A percentile compares a stretch with the other conserved stretches of the same genome.
Evolutionary conservation across 768 basidiomycete genomes (phyloP).

Genomic region (Lactarius hatsudake): DNA sequence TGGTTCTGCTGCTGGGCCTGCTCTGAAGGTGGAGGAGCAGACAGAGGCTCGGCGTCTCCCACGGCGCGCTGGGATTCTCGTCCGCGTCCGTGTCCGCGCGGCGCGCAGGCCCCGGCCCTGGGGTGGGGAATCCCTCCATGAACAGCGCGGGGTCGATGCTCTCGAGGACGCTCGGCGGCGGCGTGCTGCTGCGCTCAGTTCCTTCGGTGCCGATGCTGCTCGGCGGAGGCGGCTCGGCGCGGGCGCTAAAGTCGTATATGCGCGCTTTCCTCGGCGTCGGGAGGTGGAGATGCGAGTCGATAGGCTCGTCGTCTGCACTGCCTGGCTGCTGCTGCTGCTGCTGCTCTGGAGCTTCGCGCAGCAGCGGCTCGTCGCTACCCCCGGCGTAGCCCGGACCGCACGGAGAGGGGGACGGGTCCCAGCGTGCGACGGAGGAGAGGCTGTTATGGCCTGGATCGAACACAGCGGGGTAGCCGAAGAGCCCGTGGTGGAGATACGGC

Average conservation of each 20-base stretch:
- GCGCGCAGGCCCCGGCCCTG: background rate
- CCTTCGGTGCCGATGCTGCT: background rate
- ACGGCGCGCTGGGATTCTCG: background rate
- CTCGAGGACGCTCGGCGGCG: background rate
- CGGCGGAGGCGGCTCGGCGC: background rate
- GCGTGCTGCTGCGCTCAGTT: background rate
- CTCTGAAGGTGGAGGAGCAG: background rate
- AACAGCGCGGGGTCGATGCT: conserved; percentile 24
- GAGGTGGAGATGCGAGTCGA: conserved; percentile 2
- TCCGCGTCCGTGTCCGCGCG: too few species aligned
- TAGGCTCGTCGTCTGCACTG: background rate
- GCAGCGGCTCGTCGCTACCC: background rate
- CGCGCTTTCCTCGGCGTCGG: conserved; percentile 3
- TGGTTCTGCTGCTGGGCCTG: background rate
- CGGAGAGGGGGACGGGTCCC: conserved; percentile 16
- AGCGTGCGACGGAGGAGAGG: conserved; percentile 5
- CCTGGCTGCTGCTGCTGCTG: background rate
- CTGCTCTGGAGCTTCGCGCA: background rate
- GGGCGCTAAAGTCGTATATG: background rate
- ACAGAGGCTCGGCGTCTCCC: background rate
- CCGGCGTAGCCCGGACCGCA: conserved; percentile 1
- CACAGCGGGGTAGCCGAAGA: conserved; percentile 19
- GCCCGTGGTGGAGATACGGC: conserved; percentile 16
- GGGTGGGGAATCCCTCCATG: background rate
- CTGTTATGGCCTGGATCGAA: conserved; percentile 17